A percentile compares a stretch with the other conserved stretches of the same genome.
phyloP scores from a whole-genome alignment of 768 basidiomycete species.

The Gymnopilus dilepis region DNA sequence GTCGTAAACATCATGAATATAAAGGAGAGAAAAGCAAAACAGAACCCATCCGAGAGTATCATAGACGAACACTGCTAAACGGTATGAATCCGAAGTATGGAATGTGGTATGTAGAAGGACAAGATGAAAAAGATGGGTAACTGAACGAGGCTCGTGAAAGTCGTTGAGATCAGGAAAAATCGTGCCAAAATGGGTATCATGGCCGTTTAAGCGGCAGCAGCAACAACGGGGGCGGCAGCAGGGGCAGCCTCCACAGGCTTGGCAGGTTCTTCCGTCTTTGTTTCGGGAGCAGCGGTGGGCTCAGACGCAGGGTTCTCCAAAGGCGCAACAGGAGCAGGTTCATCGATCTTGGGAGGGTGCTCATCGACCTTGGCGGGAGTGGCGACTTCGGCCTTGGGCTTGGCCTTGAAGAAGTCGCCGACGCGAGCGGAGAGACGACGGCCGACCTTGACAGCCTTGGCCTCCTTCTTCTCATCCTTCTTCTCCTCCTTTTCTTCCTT shows the following conservation, averaged over 20 bases:
- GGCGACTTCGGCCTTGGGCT: constrained; percentile 65
- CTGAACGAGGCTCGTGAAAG: constrained; percentile 43
- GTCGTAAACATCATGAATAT: constrained; percentile 66
- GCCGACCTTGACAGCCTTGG: constrained; percentile 65
- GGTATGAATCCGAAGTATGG: constrained; percentile 41
- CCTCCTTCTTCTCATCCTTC: constrained; percentile 53
- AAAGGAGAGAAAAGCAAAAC: constrained; percentile 49
- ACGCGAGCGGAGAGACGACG: constrained; percentile 88
- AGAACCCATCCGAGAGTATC: constrained; percentile 65
- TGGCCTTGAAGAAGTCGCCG: constrained; percentile 81
- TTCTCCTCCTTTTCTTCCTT: constrained; percentile 55
- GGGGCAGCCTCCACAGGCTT: constrained; percentile 53
- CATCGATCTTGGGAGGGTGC: constrained; percentile 87
- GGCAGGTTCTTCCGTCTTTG: constrained; percentile 45
- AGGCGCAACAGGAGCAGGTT: constrained; percentile 81
- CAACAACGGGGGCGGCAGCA: constrained; percentile 68
- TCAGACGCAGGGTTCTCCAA: constrained; percentile 78
- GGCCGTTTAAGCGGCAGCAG: constrained; percentile 74
- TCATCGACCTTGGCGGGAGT: constrained; percentile 86
- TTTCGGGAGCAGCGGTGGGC: constrained; percentile 42
- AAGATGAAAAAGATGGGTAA: constrained; percentile 39
- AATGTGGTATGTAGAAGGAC: constrained; percentile 42
- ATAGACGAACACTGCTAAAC: constrained; percentile 38
- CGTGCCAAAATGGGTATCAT: constrained; percentile 32
- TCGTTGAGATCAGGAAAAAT: constrained; percentile 43